Percentiles rank a stretch among this genome's conserved stretches.
These are phyloP conservation scores for Neonectria coccinea DNA, from an alignment of 2,329 filamentous ascomycete species.

Conservation along the genomic window DNA sequence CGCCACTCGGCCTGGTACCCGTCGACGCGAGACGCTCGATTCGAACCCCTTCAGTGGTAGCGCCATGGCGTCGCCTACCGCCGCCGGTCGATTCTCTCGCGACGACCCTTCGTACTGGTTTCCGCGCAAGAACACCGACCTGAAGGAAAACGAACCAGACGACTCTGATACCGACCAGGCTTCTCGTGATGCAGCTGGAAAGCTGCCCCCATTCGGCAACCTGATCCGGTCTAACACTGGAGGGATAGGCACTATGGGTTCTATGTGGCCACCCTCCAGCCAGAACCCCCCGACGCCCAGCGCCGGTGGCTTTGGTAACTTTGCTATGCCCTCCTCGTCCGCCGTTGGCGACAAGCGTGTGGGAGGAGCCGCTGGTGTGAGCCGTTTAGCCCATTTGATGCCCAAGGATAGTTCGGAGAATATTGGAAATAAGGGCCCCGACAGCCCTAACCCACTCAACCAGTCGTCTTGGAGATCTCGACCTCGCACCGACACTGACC, in stretches of 20 bases:
- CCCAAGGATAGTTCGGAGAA: conserved; percentile 81
- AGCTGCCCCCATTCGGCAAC: conserved; percentile 55
- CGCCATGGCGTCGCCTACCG: conserved; percentile 70
- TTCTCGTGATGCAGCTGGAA: conserved; percentile 49
- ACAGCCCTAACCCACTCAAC: conserved; percentile 57
- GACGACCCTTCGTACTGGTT: conserved; percentile 73
- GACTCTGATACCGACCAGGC: conserved; percentile 58
- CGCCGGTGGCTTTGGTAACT: conserved; percentile 88
- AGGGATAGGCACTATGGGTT: conserved; percentile 59
- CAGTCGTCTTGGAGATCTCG: conserved; percentile 68
- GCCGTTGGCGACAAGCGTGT: conserved; percentile 79
- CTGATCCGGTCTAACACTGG: conserved; percentile 67
- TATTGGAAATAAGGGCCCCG: conserved; percentile 62
- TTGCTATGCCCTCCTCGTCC: conserved; percentile 73
- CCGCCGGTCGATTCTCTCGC: conserved; percentile 68
- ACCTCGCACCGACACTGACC: conserved; percentile 78
- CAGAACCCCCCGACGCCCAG: conserved; percentile 70
- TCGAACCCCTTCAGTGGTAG: conserved; percentile 70
- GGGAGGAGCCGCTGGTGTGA: conserved; percentile 78
- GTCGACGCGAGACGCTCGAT: conserved; percentile 85
- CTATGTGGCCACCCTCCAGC: conserved; percentile 56
- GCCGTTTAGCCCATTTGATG: conserved; percentile 86
- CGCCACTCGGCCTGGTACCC: conserved; percentile 76
- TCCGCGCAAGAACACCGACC: conserved; percentile 64
- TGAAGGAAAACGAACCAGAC: conserved; percentile 67